Percentiles rank a stretch among this genome's conserved stretches.
These are phyloP conservation scores for Metahyphopichia silvanorum DNA, from an alignment of 805 yeast species.

Conservation along the genomic window DNA sequence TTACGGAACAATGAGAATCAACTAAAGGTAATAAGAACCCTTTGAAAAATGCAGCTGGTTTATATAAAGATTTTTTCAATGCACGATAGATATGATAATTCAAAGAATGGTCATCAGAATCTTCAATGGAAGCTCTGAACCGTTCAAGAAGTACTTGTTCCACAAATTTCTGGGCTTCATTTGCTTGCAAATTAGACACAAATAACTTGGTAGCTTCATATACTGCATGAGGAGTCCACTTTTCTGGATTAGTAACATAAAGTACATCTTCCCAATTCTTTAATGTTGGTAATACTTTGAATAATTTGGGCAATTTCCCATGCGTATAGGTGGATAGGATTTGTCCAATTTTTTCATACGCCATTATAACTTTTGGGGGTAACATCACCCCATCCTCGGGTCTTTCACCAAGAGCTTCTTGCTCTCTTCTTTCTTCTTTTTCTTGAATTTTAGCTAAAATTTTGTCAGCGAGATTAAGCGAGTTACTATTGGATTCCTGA, in stretches of 20 bases:
- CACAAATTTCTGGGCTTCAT: conserved; percentile 84
- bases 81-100: conserved; percentile 94
- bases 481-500: conserved; percentile 32
- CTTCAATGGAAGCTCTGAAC: conserved; percentile 68
- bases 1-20: conserved; percentile 81
- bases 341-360: conserved; percentile 88
- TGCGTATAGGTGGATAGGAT: conserved; percentile 86
- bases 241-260: conserved; percentile 86
- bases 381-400: conserved; percentile 73
- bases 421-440: conserved; percentile 45
- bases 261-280: conserved; percentile 95
- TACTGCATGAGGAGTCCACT: conserved; percentile 93
- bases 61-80: conserved; percentile 86
- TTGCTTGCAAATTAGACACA: conserved; percentile 83
- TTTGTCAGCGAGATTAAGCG: conserved; percentile 83
- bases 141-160: conserved; percentile 65
- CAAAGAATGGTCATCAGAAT: conserved; percentile 69
- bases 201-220: conserved; percentile 94
- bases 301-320: conserved; percentile 94
- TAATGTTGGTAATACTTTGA: conserved; percentile 89
- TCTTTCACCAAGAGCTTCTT: conserved; percentile 26
- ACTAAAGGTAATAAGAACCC: conserved; percentile 92
- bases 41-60: conserved; percentile 96
- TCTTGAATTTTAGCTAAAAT: conserved; percentile 87
- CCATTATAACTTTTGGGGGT: conserved; percentile 95